Evolutionary conservation across 805 yeast species (phyloP), one percentile per base, ranked within the genome.

Genomic region (Nakazawaea anatomiae): DNA sequence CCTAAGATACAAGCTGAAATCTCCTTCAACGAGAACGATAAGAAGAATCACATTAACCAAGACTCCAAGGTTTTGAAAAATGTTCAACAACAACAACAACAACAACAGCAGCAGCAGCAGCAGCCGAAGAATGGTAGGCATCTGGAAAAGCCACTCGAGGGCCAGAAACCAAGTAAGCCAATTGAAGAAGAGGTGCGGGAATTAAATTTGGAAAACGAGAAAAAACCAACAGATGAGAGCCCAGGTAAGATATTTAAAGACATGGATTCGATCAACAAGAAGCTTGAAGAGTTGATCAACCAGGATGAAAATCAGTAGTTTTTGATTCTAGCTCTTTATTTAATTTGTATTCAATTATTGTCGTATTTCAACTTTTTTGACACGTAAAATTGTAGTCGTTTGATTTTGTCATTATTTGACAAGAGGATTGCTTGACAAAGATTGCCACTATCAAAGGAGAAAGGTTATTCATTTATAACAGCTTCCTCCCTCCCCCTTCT

Each of bases 1-100:
- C 51, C 52, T 27, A 52, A 49, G 35, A 48, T 52, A 12, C 49
- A 48, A 25, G 52, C 52, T 6, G 54, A 52, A 30, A 52, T 14
- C n/a, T 47, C 54, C 6, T 51, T 51, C 31, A 48, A 48, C 30
- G 54, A 47, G 14, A 47, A 47, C 27, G 52, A 50, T 35, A 44
- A 49, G 42, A 49, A 49, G 39, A 44, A 42, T 14, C 12, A 36
- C 4, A 18, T 39, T 11, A 39, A 46, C 31, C 49, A 46, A 28
- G 44, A 46, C 14, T 25, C 40, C 34, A 44, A 44, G 25, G 29
- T 44, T 5, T 11, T 44, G 27, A 44, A 44, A 14, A 44, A 36
- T 14, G 18, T 31, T 11, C 38, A n/a, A n/a, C 27, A 29, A 6
- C 48, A 28, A 27, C 27, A n/a, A 5, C 36, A 4, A n/a, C 25